A percentile compares a stretch with the other conserved stretches of the same genome.
phyloP scores from a whole-genome alignment of 1,139 yeast species.

The Meyerozyma smithsonii region DNA sequence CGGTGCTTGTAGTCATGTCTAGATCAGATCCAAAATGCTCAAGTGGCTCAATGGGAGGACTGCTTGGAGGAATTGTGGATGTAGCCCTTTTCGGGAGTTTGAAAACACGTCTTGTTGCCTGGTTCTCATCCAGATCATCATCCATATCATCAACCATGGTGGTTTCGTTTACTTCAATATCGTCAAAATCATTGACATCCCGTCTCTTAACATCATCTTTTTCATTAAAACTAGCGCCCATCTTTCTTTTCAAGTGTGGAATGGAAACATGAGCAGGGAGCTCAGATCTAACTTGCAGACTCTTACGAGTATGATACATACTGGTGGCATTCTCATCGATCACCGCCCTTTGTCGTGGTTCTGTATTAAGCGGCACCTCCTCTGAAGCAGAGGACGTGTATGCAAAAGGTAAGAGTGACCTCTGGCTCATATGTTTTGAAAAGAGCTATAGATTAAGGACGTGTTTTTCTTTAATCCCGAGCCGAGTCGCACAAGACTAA shows the following conservation, averaged over 20 bases:
- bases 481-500: conserved; percentile 11
- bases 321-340: conserved; percentile 39
- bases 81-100: conserved; percentile 3
- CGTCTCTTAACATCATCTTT: conserved; percentile 40
- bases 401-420: conserved; percentile 44
- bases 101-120: conserved; percentile 3
- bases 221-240: conserved; percentile 45
- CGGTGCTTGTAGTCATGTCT: conserved; percentile 8
- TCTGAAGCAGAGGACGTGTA: conserved; percentile 25
- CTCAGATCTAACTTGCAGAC: conserved; percentile 3
- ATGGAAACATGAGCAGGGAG: conserved; percentile 10
- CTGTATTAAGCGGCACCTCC: conserved; percentile 26
- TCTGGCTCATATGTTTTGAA: conserved; percentile 29
- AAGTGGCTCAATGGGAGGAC: conserved; percentile 24
- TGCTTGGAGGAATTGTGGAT: conserved; percentile 24
- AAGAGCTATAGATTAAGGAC: conserved; percentile 1
- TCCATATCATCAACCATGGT: conserved; percentile 17
- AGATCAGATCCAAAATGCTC: conserved; percentile 21
- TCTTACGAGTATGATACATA: conserved; percentile 30
- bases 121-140: conserved; percentile 11
- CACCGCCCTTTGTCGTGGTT: conserved; percentile 30
- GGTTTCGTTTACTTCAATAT: conserved; percentile 9
- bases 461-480: neutral
- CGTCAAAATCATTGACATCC: conserved; percentile 15
- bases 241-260: conserved; percentile 39